Conservation (phyloP, 192 early-diverging fungal genomes). For the Pecoramyces ruminantium region DNA sequence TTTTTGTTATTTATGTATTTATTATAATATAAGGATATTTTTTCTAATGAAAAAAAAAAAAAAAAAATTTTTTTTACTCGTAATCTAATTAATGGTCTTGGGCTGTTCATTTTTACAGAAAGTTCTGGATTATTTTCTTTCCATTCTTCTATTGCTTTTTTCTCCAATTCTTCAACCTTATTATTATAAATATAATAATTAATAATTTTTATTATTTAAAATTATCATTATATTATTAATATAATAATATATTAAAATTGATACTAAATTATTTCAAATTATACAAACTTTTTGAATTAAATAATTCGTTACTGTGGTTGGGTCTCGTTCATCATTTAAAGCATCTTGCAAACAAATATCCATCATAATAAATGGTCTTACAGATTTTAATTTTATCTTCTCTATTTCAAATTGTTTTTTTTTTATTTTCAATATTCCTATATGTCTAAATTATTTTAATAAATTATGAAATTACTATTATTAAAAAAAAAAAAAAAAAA, state of each 20-base stretch:
- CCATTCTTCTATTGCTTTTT: slow-evolving; percentile 45
- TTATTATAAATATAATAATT: not conserved
- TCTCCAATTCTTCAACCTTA: slow-evolving; percentile 43
- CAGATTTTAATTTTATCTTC: slow-evolving; percentile 54
- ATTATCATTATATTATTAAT: too few relatives aligned
- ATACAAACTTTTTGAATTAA: slow-evolving; percentile 26
- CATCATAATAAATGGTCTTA: slow-evolving; percentile 75
- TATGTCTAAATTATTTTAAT: too few relatives aligned
- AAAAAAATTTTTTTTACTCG: slow-evolving; percentile 4
- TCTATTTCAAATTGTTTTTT: slow-evolving; percentile 48
- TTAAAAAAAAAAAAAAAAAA: slow-evolving; percentile 7
- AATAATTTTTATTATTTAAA: too few relatives aligned
- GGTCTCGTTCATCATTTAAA: slow-evolving; percentile 27
- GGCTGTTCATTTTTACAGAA: slow-evolving; percentile 18
- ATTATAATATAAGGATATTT: too few relatives aligned
- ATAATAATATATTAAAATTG: too few relatives aligned
- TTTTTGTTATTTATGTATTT: too few relatives aligned
- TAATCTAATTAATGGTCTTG: slow-evolving; percentile 56
- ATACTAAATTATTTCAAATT: too few relatives aligned
- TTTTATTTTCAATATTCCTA: slow-evolving; percentile 45
- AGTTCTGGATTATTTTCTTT: slow-evolving; percentile 12
- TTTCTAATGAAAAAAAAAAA: too few relatives aligned
- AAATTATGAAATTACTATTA: too few relatives aligned
- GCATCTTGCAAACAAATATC: slow-evolving; percentile 41
- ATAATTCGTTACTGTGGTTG: slow-evolving; percentile 26